These are phyloP conservation scores for Purpureocillium takamizusanense DNA, from an alignment of 2,329 filamentous ascomycete species.

Conservation along the genomic window DNA sequence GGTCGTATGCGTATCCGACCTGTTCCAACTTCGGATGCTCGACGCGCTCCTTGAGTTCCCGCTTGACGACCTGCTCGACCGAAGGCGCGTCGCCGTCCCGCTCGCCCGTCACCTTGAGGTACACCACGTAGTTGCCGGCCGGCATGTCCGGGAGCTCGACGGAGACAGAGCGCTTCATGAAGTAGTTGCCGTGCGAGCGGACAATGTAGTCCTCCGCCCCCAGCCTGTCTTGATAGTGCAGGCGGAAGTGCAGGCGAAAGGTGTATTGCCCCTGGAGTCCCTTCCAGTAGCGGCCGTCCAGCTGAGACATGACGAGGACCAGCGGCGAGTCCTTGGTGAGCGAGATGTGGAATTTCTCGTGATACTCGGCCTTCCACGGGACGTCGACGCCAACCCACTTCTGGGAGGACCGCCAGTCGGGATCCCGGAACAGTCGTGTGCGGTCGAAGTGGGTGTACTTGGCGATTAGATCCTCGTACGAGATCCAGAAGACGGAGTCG, in stretches of 20 bases:
- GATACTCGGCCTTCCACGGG: constrained; percentile 52
- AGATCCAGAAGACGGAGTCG: constrained; percentile 57
- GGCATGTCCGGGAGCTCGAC: constrained; percentile 47
- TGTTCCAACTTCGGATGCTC: constrained; percentile 51
- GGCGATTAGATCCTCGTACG: constrained; percentile 51
- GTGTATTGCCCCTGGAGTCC: constrained; percentile 51
- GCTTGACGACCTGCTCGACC: constrained; percentile 48
- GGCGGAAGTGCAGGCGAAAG: constrained; percentile 39
- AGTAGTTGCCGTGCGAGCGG: constrained; percentile 47
- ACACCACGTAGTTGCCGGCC: constrained; percentile 47
- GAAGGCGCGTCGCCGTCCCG: constrained; percentile 33
- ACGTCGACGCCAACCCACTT: constrained; percentile 55
- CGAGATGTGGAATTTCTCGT: constrained; percentile 51
- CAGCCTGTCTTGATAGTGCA: constrained; percentile 37
- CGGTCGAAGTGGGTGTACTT: constrained; percentile 55
- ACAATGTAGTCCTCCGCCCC: constrained; percentile 51
- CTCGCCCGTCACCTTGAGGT: constrained; percentile 44
- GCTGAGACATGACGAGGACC: constrained; percentile 51
- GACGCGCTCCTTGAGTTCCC: constrained; percentile 33
- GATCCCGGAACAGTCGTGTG: constrained; percentile 50
- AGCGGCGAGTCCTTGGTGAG: constrained; percentile 47
- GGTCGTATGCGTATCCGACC: constrained; percentile 49
- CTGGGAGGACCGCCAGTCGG: constrained; percentile 47
- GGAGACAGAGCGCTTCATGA: constrained; percentile 49
- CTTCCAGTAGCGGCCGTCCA: constrained; percentile 53